A percentile compares a stretch with the other conserved stretches of the same genome.
Conservation (phyloP, 179 eudicot genomes). For the Corrigiola litoralis region DNA sequence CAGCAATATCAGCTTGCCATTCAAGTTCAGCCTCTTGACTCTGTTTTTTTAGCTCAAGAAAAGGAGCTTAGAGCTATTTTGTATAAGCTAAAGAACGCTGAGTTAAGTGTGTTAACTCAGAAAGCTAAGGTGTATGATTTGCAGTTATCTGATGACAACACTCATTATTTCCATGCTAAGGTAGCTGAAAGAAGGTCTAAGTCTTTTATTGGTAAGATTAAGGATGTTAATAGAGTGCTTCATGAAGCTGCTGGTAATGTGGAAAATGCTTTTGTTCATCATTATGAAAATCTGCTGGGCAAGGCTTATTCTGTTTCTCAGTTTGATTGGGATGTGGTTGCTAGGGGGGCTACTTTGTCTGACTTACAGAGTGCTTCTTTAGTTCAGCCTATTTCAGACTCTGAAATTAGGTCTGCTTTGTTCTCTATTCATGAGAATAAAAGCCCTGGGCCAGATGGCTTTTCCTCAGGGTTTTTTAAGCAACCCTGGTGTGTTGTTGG, state of each 20-base stretch:
- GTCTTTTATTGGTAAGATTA: background rate
- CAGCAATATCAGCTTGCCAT: too few species aligned
- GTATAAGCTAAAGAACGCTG: background rate
- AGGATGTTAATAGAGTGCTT: rapidly evolving
- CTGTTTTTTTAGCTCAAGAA: too few species aligned
- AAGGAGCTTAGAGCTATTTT: too few species aligned
- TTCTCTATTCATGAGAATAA: background rate
- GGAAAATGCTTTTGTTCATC: background rate
- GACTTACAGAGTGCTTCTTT: too few species aligned
- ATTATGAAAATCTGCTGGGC: background rate
- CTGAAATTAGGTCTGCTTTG: background rate
- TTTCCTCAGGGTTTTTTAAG: background rate
- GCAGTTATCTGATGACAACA: background rate
- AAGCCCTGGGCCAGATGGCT: background rate
- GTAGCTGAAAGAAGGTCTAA: background rate
- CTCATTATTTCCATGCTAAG: background rate
- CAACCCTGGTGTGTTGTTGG: background rate
- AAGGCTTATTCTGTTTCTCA: background rate
- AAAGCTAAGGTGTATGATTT: background rate
- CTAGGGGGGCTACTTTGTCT: too few species aligned
- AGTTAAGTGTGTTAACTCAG: background rate
- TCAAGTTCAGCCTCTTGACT: too few species aligned
- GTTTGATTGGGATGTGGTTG: background rate
- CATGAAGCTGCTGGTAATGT: background rate
- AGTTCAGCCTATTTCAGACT: background rate